Evolutionary conservation across 129 eudicot genomes (phyloP).

Genomic region (Cynara cardunculus): DNA sequence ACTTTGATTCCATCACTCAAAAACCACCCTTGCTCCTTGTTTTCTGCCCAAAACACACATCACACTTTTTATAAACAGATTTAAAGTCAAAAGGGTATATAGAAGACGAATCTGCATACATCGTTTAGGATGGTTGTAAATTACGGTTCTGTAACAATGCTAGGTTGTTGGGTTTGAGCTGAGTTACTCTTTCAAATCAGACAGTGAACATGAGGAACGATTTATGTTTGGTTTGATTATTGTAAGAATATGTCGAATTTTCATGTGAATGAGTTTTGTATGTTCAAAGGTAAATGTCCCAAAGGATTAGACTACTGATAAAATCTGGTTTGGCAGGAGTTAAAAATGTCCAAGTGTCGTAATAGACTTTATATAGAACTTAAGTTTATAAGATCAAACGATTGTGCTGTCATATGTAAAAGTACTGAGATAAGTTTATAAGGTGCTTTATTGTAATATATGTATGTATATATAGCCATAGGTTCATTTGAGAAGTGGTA

Average conservation of each 20-base stretch:
- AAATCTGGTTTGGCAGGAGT: background rate
- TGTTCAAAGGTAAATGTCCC: background rate
- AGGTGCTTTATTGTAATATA: too few relatives aligned
- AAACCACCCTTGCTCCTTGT: background rate
- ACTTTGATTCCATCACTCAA: constrained; percentile 15
- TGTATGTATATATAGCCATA: too few relatives aligned
- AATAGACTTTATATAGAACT: too few relatives aligned
- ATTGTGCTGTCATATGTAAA: background rate
- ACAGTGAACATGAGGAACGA: background rate
- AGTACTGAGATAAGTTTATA: too few relatives aligned
- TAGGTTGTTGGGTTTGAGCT: background rate
- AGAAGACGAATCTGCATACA: background rate
- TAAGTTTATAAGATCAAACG: too few relatives aligned
- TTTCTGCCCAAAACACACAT: background rate
- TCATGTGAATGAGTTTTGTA: background rate
- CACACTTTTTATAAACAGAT: background rate
- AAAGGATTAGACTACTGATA: background rate
- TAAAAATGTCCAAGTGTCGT: background rate
- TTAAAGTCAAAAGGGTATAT: background rate
- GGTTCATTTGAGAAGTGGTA: too few relatives aligned
- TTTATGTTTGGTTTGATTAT: background rate
- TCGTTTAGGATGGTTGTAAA: too few relatives aligned
- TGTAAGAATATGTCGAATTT: background rate
- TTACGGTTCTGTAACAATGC: too few relatives aligned
- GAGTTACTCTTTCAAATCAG: background rate